These are phyloP conservation scores for Nakazawaea ernobii DNA, from an alignment of 805 yeast genomes.

Conservation along the genomic window DNA sequence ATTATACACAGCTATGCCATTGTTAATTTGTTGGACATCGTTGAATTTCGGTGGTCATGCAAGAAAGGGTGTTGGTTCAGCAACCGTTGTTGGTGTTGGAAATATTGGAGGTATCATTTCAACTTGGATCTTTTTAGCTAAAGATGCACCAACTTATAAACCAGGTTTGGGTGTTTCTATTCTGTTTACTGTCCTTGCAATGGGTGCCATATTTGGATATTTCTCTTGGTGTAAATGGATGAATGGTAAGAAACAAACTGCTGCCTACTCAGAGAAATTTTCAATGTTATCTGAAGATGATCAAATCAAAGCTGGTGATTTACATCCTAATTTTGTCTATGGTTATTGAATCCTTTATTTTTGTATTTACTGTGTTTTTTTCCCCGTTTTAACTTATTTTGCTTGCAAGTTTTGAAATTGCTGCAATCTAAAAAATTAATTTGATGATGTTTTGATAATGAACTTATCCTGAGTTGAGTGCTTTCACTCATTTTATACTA, in stretches of 20 bases:
- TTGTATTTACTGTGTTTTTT: neutral
- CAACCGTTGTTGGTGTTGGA: conserved; percentile 57
- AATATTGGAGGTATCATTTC: conserved; percentile 60
- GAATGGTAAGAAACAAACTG: conserved; percentile 18
- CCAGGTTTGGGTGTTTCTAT: conserved; percentile 42
- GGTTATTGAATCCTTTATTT: conserved; percentile 5
- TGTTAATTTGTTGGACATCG: conserved; percentile 51
- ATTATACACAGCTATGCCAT: conserved; percentile 51
- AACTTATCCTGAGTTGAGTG: too few species aligned
- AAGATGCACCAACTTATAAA: conserved; percentile 46
- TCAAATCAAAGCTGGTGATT: conserved; percentile 27
- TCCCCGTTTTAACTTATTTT: too few species aligned
- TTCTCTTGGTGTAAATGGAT: conserved; percentile 22
- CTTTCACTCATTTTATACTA: too few species aligned
- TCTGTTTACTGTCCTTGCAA: conserved; percentile 36
- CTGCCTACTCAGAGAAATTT: conserved; percentile 22
- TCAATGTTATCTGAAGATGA: conserved; percentile 20
- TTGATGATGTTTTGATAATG: too few species aligned
- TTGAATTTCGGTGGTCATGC: conserved; percentile 51
- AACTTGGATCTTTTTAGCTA: conserved; percentile 40
- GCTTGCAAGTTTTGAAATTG: too few species aligned
- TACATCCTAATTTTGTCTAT: conserved; percentile 41
- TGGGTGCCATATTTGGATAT: conserved; percentile 30
- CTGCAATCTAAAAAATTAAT: too few species aligned
- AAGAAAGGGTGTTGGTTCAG: conserved; percentile 50